Base-by-base conservation (phyloP, 768 basidiomycete genomes). In the Chlorophyllum brunneum region DNA sequence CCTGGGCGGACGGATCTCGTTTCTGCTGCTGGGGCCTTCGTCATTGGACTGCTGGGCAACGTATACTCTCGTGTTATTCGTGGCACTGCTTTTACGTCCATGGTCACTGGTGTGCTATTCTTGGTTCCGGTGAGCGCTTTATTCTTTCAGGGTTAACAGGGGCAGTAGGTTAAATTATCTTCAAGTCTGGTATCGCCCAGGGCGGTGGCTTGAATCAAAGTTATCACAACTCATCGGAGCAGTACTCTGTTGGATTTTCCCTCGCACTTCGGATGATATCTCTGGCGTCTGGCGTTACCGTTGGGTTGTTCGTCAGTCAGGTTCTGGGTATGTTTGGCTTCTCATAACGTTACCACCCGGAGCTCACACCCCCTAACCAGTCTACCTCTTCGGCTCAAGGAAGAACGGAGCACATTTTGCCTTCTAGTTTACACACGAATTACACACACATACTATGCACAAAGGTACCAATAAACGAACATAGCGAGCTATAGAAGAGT, bases 41-140 rank as follows among this genome's bases (percentile, higher is more conserved):
- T 83, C 29, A 83, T 90, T 54, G 89, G 91, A 30, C 66, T 84
- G n/a, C 75, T 90, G 30, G 90, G 88, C 41, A 92, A 92, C 61
- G 61, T 83, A n/a, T 92, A 91, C 63, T 89, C 88, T 30, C 79
- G 89, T 15, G 66, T 86, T 15, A 73, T 84, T 53, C 75, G 83
- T 24, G 90, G 89, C 47, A 92, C 89, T 2, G 89, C 92, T 2
- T 94, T 93, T 65, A 91, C 89, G 0, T 82, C 86, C 9, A 94
- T 92, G 88, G 87, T 92, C n/a, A 88, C 91, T 2, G 88, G 88
- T n/a, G 86, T 95, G n/a, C 68, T 92, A 42, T 92, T 93, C 67
- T 73, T 93, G 18, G 91, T 94, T 9, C 91, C 92, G 41, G 92
- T 92, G 65, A 65, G 88, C 70, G 18, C 5, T 26, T 22, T 27